Percentiles rank a stretch among this genome's conserved stretches.
These are phyloP conservation scores for Microcyclosporella mali DNA, from an alignment of 2,329 filamentous ascomycete genomes.

Conservation along the genomic window DNA sequence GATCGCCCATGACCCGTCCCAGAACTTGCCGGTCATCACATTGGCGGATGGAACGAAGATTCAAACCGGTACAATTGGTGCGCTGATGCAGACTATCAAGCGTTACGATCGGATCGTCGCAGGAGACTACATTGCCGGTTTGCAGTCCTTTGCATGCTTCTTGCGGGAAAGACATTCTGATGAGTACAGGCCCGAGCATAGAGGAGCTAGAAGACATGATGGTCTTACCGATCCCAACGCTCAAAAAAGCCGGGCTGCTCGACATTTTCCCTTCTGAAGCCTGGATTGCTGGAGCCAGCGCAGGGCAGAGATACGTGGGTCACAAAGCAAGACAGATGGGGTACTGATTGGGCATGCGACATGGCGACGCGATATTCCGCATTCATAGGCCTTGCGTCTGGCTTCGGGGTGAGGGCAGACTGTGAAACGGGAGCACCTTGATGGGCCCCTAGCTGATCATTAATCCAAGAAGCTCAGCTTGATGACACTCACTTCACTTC, in stretches of 20 bases:
- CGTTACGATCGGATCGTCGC: conserved; percentile 5
- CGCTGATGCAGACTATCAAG: conserved; percentile 9
- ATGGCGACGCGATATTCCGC: no score
- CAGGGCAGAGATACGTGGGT: conserved; percentile 5
- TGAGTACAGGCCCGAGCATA: background rate
- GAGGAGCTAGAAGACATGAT: conserved; percentile 3
- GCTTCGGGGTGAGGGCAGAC: no score
- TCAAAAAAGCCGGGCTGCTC: conserved; percentile 2
- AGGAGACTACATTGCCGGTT: conserved; percentile 5
- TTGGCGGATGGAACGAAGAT: conserved; percentile 4
- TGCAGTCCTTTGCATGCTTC: background rate
- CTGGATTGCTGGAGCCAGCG: conserved; percentile 2
- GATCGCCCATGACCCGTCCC: conserved; percentile 1
- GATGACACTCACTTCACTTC: no score
- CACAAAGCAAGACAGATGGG: conserved; percentile 5
- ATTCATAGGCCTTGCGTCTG: no score
- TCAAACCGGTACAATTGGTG: conserved; percentile 6
- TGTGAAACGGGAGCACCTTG: no score
- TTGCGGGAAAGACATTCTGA: background rate
- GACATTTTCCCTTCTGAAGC: conserved; percentile 6
- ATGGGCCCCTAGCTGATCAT: no score
- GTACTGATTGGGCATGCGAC: no score
- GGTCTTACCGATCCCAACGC: conserved; percentile 1
- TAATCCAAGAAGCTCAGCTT: no score
- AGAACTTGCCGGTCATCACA: conserved; percentile 3